These are phyloP conservation scores for Trametes meyenii DNA, from an alignment of 768 basidiomycete genomes.

Conservation along the genomic window DNA sequence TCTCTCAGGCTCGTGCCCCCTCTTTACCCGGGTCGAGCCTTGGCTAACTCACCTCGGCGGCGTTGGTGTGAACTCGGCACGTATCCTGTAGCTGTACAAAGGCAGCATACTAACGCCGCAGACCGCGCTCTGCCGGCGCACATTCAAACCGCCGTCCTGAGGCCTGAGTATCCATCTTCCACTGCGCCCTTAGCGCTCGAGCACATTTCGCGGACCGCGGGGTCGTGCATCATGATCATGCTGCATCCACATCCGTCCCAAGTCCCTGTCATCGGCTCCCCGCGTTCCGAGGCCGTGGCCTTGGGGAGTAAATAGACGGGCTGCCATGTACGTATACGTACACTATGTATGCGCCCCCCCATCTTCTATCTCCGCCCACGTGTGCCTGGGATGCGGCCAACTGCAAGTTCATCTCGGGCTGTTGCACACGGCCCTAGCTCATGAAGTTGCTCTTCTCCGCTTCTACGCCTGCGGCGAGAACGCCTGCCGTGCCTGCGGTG, in stretches of 20 bases:
- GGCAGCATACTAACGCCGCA: too few relatives aligned
- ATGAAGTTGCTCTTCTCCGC: background rate
- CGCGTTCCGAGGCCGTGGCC: slow-evolving; percentile 13
- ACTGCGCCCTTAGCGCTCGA: background rate
- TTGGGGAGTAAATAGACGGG: slow-evolving; percentile 1
- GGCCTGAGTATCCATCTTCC: background rate
- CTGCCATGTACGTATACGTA: slow-evolving; percentile 6
- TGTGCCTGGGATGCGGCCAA: background rate
- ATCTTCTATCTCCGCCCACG: slow-evolving; percentile 2
- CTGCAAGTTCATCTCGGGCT: background rate
- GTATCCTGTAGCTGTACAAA: too few relatives aligned
- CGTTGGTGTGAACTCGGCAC: too few relatives aligned
- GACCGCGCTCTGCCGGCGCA: too few relatives aligned
- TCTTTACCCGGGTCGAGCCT: too few relatives aligned
- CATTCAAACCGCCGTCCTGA: too few relatives aligned
- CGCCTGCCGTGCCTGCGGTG: background rate
- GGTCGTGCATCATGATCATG: background rate
- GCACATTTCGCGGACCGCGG: background rate
- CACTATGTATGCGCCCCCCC: background rate
- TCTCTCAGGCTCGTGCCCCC: too few relatives aligned
- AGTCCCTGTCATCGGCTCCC: slow-evolving; percentile 16
- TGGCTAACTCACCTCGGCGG: too few relatives aligned
- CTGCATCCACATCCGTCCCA: background rate
- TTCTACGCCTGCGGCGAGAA: too few relatives aligned
- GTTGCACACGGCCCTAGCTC: background rate